Evolutionary conservation across 2,329 filamentous ascomycete genomes (phyloP), one percentile per base, ranked within the genome.

Genomic region (Hypoxylon sp.): DNA sequence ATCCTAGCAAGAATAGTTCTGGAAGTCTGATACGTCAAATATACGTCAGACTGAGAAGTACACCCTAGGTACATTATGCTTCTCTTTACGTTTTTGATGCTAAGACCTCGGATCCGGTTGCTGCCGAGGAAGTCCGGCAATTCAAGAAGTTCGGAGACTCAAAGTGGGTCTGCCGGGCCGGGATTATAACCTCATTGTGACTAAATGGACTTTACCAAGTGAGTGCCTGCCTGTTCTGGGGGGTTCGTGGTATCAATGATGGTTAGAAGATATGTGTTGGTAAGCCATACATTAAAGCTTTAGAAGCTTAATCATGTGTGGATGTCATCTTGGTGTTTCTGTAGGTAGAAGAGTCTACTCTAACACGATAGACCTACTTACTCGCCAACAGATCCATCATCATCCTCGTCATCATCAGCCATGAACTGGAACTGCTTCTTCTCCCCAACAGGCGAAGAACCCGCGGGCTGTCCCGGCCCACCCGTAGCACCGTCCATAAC

Each of bases 341-440:
- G 38, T 43, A 21, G 19, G 19, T 21, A n/a, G n/a, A n/a, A n/a
- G n/a, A n/a, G n/a, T 5, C 2, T 10, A 10, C 2, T 9, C 3
- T 3, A 7, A 17, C 4, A 2, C 13, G 25, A 3, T 30, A 30
- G 7, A 17, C n/a, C 46, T 10, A 3, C 6, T 49, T 25, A 14
- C 23, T 13, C 3, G 11, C 32, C 2, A 38, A 3, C 6, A 14
- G 38, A 34, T 38, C 21, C 65, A 11, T 75, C 73, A 38, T 86
- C 84, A 48, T 86, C 84, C 57, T 87, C 80, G 67, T 87, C 85
- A 68, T 86, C 82, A 71, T 85, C 75, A 59, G 82, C 85, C 59
- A 85, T 82, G 61, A 87, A 88, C 73, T 86, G 85, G 70, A 87
- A 88, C 79, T 88, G 86, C 75, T 84, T 85, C 76, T 82, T 83